These are phyloP conservation scores for Penstemon newberryi DNA, from an alignment of 257 asterid species.

Conservation along the genomic window DNA sequence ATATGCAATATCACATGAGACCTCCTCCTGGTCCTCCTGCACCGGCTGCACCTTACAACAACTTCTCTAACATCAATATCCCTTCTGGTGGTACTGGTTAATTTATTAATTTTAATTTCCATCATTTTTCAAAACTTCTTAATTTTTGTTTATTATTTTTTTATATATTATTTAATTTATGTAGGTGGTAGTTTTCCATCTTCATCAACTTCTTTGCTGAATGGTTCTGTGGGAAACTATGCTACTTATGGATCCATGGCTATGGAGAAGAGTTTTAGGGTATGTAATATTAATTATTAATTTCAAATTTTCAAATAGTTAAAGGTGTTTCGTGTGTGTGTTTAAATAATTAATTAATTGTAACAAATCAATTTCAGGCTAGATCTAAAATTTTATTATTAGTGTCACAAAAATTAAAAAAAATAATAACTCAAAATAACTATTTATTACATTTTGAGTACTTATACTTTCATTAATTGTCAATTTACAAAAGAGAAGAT, in stretches of 20 bases:
- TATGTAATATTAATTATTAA: constrained; percentile 27
- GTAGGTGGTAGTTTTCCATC: constrained; percentile 59
- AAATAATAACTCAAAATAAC: not conserved
- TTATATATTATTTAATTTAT: not conserved
- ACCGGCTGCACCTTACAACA: constrained; percentile 35
- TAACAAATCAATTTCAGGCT: not conserved
- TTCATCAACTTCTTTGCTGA: constrained; percentile 45
- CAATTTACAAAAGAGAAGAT: too few species aligned
- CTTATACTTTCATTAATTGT: too few species aligned
- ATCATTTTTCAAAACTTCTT: not conserved
- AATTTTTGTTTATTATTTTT: not conserved
- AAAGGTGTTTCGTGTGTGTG: too few species aligned
- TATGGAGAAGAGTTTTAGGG: constrained; percentile 79
- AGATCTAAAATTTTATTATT: not conserved
- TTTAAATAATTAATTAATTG: not conserved
- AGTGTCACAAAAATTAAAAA: not conserved
- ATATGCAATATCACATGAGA: not conserved
- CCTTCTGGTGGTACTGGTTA: constrained; percentile 19
- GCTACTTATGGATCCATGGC: constrained; percentile 67
- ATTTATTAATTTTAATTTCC: not conserved
- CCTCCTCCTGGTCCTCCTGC: not conserved
- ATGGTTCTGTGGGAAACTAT: constrained; percentile 44
- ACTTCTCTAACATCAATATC: constrained; percentile 31
- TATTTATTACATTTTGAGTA: too few species aligned
- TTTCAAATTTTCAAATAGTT: not conserved